phyloP scores from a whole-genome alignment of 1,284 basidiomycete species.

The Agroathelia rolfsii region DNA sequence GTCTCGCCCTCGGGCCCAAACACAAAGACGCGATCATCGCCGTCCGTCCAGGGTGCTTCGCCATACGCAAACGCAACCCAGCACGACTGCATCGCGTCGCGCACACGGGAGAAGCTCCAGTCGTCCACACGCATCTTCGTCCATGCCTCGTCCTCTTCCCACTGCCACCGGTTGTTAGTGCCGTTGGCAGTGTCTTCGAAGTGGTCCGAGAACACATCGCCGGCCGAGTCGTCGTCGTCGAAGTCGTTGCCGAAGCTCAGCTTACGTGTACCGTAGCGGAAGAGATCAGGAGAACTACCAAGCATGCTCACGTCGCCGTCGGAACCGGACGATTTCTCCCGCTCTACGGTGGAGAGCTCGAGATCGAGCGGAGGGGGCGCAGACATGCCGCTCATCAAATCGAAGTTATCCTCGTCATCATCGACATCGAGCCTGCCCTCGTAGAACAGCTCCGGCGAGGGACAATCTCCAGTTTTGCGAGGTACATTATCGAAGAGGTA shows the following conservation, averaged over 20 bases:
- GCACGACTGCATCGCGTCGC: constrained; percentile 55
- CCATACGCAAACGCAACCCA: constrained; percentile 71
- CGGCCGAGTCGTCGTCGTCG: constrained; percentile 17
- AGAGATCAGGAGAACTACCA: too few species aligned
- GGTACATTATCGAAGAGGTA: constrained; percentile 70
- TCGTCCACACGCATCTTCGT: constrained; percentile 44
- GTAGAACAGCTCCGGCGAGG: constrained; percentile 19
- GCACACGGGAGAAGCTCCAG: constrained; percentile 52
- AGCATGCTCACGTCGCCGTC: constrained; percentile 24
- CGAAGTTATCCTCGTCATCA: constrained; percentile 13
- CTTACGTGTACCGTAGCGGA: constrained; percentile 22
- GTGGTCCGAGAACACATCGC: constrained; percentile 15
- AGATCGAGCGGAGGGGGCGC: too few species aligned
- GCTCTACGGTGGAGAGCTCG: too few species aligned
- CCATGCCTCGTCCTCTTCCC: constrained; percentile 30
- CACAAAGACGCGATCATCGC: constrained; percentile 52
- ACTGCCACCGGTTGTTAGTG: constrained; percentile 12
- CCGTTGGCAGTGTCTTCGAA: constrained; percentile 18
- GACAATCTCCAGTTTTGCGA: constrained; percentile 26
- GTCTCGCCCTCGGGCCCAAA: constrained; percentile 65
- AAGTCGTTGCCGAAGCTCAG: constrained; percentile 19
- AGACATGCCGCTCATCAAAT: constrained; percentile 8
- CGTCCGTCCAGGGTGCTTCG: constrained; percentile 54
- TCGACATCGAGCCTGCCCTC: constrained; percentile 27
- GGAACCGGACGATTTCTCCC: constrained; percentile 16